A percentile compares a stretch with the other conserved stretches of the same genome.
These are phyloP conservation scores for Isabelozyma gotoi DNA, from an alignment of 805 yeast species.

Conservation along the genomic window DNA sequence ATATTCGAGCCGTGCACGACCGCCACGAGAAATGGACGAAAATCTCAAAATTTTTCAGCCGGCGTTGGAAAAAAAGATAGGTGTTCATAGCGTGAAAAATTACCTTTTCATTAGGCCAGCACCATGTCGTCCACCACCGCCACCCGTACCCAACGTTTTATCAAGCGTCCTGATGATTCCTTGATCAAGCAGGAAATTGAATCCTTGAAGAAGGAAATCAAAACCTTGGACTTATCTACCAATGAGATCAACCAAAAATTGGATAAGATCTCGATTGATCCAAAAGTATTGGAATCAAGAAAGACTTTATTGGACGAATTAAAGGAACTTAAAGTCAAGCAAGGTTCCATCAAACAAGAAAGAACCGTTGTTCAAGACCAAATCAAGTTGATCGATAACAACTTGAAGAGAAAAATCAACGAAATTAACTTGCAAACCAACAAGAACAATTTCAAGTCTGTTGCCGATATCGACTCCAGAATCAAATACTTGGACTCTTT, in stretches of 20 bases:
- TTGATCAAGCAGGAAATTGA: conserved; percentile 60
- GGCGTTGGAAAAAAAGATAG: neutral
- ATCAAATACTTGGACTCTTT: conserved; percentile 65
- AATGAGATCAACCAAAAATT: conserved; percentile 54
- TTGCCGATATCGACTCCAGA: conserved; percentile 68
- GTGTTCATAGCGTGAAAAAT: neutral
- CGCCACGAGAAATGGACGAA: neutral
- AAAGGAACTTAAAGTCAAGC: conserved; percentile 44
- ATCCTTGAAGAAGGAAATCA: conserved; percentile 58
- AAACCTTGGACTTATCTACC: conserved; percentile 57
- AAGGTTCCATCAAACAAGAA: conserved; percentile 48
- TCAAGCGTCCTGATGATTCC: conserved; percentile 74
- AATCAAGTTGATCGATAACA: conserved; percentile 67
- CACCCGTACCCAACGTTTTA: conserved; percentile 45
- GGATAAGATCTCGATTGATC: conserved; percentile 37
- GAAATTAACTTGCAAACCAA: conserved; percentile 74
- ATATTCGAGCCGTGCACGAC: too few relatives aligned
- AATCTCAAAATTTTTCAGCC: neutral
- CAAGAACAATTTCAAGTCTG: conserved; percentile 65
- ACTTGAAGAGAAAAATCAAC: conserved; percentile 68
- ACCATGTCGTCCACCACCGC: conserved; percentile 11
- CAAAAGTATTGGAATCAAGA: conserved; percentile 28
- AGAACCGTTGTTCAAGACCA: conserved; percentile 60
- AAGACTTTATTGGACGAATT: conserved; percentile 33
- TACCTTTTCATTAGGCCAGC: conserved; percentile 2